Evolutionary conservation across 2,329 filamentous ascomycete species (phyloP), one percentile per base, ranked within the genome.

Genomic region (Septoria petroselini): DNA sequence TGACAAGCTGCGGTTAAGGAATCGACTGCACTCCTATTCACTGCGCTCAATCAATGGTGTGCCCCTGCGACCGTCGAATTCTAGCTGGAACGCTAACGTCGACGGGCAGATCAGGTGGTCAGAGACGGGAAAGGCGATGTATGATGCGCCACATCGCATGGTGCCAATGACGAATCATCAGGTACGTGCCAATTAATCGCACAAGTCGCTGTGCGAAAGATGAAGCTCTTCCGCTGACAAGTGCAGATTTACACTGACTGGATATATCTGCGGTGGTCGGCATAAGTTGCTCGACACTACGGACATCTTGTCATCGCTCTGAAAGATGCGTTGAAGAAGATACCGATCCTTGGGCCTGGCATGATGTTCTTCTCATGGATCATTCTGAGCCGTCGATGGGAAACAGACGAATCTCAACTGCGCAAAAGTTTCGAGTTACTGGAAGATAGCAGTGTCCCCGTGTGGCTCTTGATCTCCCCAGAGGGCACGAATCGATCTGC

Each of bases 181-280:
- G 66, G 46, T 49, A 43, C 3, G 29, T 25, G 6, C 6, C 9
- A 8, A 2, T 21, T 18, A 23, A 21, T 33, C 15, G n/a, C n/a
- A n/a, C 17, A 12, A 25, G n/a, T 14, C 1, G 6, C 34, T 30
- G 18, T 44, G 2, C 7, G 11, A 12, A n/a, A 29, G 17, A 12
- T 33, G 14, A 12, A n/a, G n/a, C 14, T 12, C 27, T 33, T 25
- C 11, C n/a, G 38, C 46, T 42, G 17, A 49, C 18, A 21, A n/a
- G 8, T 27, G n/a, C 21, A 49, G 46, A 68, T 76, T 49, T 60
- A 65, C 68, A 91, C 88, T 5, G 88, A 94, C 71, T 94, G 88
- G 88, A 70, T 94, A 15, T 95, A 94, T 67, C 79, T 95, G n/a
- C 94, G 88, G 88, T 94, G 89, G 89, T 81, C 85, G 17, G 85